Base-by-base conservation (phyloP, 208 protist genomes). In the Acanthamoeba healyi region DNA sequence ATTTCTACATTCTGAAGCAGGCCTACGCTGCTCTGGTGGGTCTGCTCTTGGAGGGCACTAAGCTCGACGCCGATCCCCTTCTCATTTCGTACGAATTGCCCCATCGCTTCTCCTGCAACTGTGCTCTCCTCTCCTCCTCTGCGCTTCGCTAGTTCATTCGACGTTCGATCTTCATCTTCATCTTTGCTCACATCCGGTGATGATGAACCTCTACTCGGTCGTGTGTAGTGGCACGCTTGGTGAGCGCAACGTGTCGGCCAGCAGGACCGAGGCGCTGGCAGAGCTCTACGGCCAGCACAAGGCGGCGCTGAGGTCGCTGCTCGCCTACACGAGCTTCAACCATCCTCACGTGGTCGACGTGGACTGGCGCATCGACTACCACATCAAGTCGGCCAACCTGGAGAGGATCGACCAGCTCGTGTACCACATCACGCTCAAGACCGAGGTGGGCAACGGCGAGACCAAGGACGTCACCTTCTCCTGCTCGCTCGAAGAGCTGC, bases 351-450 rank as follows among this genome's bases (percentile, higher is more conserved):
- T 94, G 26, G 89, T 94, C 10, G 89, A 94, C 51, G 51, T 84
- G 26, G 70, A 94, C 46, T 94, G 89, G 89, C 89, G 89, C n/a
- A 79, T 94, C 12, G 89, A 94, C 44, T 94, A 94, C 34, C 70
- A 84, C 89, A 94, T 94, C 89, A 94, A 94, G 56, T 94, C 89
- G 34, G 70, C 46, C 67, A 94, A 82, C 56, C 10, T 94, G 42
- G 89, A 94, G 72, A 2, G 89, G 32, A 79, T 94, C 24, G 70
- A 94, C 38, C 34, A 49, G 89, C 51, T 94, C 19, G 49, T 94
- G 63, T 94, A 94, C 72, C 89, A 94, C 49, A 40, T 94, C 61
- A 94, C 89, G 9, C 89, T 94, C 29, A 94, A 94, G 67, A 94
- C 89, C n/a, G 89, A 94, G 40, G 89, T 84, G 61, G 89, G 89